A percentile compares a stretch with the other conserved stretches of the same genome.
phyloP scores from a whole-genome alignment of 2,329 filamentous ascomycete genomes.

The Fusarium paranaense region DNA sequence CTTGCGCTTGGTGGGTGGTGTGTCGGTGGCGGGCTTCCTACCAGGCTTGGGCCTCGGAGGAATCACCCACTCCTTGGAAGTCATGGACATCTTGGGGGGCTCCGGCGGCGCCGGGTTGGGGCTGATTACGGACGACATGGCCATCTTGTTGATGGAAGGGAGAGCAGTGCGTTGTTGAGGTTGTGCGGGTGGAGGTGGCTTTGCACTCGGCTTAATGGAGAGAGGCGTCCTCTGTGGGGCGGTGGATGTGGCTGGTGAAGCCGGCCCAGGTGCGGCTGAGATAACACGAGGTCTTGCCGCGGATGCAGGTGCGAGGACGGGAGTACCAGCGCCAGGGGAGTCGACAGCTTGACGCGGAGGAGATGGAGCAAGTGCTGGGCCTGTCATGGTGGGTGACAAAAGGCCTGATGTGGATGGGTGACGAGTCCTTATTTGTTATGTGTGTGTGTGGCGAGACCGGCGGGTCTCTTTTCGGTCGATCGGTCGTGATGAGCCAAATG shows the following conservation, averaged over 20 bases:
- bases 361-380: conserved; percentile 33
- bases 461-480: conserved; percentile 39
- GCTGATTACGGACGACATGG: conserved; percentile 61
- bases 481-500: conserved; percentile 27
- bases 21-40: conserved; percentile 92
- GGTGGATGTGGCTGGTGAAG: conserved; percentile 38
- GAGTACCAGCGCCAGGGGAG: conserved; percentile 35
- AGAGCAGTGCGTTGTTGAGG: conserved; percentile 49
- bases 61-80: conserved; percentile 87
- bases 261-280: conserved; percentile 37
- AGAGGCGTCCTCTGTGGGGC: conserved; percentile 46
- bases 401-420: conserved; percentile 13
- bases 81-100: conserved; percentile 69
- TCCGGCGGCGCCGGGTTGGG: conserved; percentile 54
- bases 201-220: conserved; percentile 45
- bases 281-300: conserved; percentile 39
- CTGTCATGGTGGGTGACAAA: conserved; percentile 40
- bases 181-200: conserved; percentile 46
- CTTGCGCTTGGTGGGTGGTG: conserved; percentile 91
- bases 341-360: conserved; percentile 33
- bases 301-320: conserved; percentile 21
- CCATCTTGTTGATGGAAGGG: conserved; percentile 57
- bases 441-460: conserved; percentile 27
- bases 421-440: conserved; percentile 13
- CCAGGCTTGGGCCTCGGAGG: conserved; percentile 89